Base-by-base conservation (phyloP, 768 basidiomycete species). In the Mycena rosella region DNA sequence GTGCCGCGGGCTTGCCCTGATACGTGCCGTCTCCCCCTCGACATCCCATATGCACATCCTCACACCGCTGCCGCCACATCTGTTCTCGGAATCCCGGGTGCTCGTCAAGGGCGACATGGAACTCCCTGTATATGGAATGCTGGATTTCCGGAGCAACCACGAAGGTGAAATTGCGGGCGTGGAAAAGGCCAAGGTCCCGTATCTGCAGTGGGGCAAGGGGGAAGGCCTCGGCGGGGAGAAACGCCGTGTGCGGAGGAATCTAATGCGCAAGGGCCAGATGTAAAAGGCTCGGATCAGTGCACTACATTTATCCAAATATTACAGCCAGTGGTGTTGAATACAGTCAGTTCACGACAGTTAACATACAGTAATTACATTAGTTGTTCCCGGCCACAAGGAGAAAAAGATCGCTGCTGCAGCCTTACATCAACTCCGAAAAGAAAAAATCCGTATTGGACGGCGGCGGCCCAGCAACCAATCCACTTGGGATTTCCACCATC, bases 101-200 rank as follows among this genome's bases (percentile, higher is more conserved):
- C 73, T 97, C 4, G 89, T 97, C 51, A 96, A 93, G 77, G 96
- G 96, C 10, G 95, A 96, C 75, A 82, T 96, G 73, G 95, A 96
- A 77, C 78, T 98, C 0, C 96, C 96, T 0, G 81, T 96, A 0
- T 92, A 92, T 89, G 95, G 92, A 0, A 88, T 95, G 90, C 81
- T 98, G 55, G 95, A 96, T 76, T 91, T 89, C 63, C 78, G 82
- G 27, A 74, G 70, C 5, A 78, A 78, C 2, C 77, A 76, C 11
- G 78, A 72, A 26, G 83, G 79, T 9, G 71, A 74, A 8, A 82
- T 86, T 9, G 83, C 78, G 3, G 87, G 85, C 0, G 80, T 90
- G 7, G 87, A 88, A 7, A 86, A 82, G 18, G 84, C 85, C 17
- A 88, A 82, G 74, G 87, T 84, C 9, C 88, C 96, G n/a, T 97